These are phyloP conservation scores for Fusarium pseudocircinatum DNA, from an alignment of 2,329 filamentous ascomycete genomes.

Conservation along the genomic window DNA sequence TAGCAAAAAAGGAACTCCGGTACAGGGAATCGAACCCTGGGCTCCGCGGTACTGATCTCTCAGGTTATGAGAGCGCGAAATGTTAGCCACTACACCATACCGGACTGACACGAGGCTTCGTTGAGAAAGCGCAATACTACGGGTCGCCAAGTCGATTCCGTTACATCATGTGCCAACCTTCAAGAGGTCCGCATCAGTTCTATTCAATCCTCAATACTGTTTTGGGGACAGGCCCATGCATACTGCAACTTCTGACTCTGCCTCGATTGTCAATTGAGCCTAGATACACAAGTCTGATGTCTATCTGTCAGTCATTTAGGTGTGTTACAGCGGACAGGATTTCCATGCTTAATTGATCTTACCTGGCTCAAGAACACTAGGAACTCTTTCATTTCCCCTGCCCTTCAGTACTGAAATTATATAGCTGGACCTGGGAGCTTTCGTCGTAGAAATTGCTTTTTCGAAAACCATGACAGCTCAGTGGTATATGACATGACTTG, in stretches of 20 bases:
- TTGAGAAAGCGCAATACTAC: background rate
- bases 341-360: background rate
- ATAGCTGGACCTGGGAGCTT: background rate
- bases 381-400: background rate
- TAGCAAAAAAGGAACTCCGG: background rate
- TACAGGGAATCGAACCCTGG: constrained; percentile 6
- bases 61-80: constrained; percentile 46
- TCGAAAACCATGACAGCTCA: background rate
- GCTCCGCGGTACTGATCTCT: constrained; percentile 9
- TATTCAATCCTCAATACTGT: background rate
- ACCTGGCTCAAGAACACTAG: background rate
- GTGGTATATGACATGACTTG: background rate
- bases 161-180: background rate
- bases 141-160: background rate
- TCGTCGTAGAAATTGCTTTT: too few species aligned
- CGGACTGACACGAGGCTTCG: constrained; percentile 23
- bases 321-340: background rate
- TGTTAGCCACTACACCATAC: constrained; percentile 50
- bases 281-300: background rate
- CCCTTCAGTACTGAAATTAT: background rate
- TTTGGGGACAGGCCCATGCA: background rate
- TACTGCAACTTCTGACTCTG: background rate
- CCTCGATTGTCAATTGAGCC: background rate
- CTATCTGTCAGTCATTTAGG: background rate
- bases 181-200: background rate